Conservation (phyloP, 1,284 basidiomycete species). For the Pseudozyma pruni region DNA sequence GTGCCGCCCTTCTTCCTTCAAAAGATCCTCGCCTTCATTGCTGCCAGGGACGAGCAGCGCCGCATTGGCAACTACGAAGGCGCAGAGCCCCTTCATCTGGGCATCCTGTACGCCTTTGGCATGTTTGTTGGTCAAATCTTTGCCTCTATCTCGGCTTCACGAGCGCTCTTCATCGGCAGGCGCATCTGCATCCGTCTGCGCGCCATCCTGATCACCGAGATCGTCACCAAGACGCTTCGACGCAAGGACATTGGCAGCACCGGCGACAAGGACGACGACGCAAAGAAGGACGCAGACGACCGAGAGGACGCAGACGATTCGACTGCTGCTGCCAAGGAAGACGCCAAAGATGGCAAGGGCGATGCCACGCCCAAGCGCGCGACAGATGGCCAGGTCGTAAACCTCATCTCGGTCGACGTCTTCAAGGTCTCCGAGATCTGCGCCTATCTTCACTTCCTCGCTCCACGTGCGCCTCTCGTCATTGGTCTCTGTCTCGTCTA, state of each 20-base stretch:
- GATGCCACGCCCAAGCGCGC: conserved; percentile 56
- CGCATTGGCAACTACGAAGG: conserved; percentile 23
- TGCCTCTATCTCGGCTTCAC: conserved; percentile 68
- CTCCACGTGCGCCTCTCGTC: conserved; percentile 70
- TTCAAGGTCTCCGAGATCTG: conserved; percentile 66
- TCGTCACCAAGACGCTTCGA: conserved; percentile 72
- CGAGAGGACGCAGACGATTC: conserved; percentile 23
- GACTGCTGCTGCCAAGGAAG: conserved; percentile 23
- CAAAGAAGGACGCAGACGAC: conserved; percentile 21
- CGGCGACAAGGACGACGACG: conserved; percentile 35
- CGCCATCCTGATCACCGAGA: conserved; percentile 72
- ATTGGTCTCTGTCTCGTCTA: conserved; percentile 70
- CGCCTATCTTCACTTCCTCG: conserved; percentile 68
- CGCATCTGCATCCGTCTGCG: conserved; percentile 69
- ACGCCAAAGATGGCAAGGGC: conserved; percentile 14
- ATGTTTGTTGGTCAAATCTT: conserved; percentile 71
- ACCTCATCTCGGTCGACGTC: conserved; percentile 72
- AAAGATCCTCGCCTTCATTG: conserved; percentile 70
- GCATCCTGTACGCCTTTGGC: conserved; percentile 71
- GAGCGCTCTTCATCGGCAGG: conserved; percentile 71
- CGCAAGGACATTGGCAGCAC: conserved; percentile 69
- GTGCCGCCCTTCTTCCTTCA: conserved; percentile 71
- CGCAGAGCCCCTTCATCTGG: conserved; percentile 69
- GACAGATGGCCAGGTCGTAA: conserved; percentile 72
- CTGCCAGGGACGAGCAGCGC: conserved; percentile 32